Percentiles rank a stretch among this genome's conserved stretches.
These are phyloP conservation scores for Conticribra guillardii DNA, from an alignment of 108 stramenopile genomes.

Conservation along the genomic window DNA sequence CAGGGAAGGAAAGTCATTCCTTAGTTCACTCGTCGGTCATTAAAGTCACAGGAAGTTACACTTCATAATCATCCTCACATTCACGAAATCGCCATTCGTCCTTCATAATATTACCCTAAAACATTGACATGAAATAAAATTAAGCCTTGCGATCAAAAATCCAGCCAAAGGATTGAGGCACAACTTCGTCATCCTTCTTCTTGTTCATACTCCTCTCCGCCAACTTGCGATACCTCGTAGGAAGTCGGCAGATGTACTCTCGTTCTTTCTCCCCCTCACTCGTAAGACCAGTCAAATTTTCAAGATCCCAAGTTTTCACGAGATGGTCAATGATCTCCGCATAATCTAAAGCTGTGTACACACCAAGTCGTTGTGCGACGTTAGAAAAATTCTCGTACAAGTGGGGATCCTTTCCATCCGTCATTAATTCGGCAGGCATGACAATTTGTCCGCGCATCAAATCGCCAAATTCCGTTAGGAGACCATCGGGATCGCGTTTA, in stretches of 20 bases:
- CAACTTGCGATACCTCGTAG: constrained; percentile 81
- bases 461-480: constrained; percentile 82
- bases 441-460: constrained; percentile 90
- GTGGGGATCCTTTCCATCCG: constrained; percentile 75
- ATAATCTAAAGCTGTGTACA: constrained; percentile 94
- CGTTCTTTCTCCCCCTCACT: constrained; percentile 82
- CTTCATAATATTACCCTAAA: too few species aligned
- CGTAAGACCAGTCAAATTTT: constrained; percentile 75
- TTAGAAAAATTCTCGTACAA: constrained; percentile 87
- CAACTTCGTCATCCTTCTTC: constrained; percentile 76
- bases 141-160: constrained; percentile 77
- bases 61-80: too few species aligned
- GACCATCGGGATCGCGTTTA: constrained; percentile 85
- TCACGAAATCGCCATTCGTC: too few species aligned
- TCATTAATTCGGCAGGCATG: constrained; percentile 94
- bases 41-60: too few species aligned
- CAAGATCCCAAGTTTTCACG: constrained; percentile 84
- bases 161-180: constrained; percentile 73
- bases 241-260: constrained; percentile 86
- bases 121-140: too few species aligned
- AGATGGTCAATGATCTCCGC: constrained; percentile 91
- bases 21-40: too few species aligned
- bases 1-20: too few species aligned
- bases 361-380: constrained; percentile 84
- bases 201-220: constrained; percentile 90